Conservation (phyloP, 805 yeast genomes). For the Limtongia smithiae region DNA sequence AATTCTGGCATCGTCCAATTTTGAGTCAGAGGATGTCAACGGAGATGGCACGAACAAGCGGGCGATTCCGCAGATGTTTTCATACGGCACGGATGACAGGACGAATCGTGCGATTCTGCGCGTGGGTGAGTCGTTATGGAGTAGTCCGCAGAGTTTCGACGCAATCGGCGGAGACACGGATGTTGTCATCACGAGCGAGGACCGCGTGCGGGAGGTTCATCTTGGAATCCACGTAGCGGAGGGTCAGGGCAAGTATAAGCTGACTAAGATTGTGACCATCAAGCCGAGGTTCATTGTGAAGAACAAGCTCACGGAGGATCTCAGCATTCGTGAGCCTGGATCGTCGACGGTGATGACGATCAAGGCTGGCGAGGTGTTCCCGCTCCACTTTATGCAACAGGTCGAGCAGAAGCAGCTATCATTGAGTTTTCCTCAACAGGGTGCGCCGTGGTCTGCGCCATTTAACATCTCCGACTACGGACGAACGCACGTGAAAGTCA, state of each 20-base stretch:
- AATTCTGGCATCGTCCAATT: slow-evolving; percentile 49
- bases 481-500: slow-evolving; percentile 66
- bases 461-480: slow-evolving; percentile 83
- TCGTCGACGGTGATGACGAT: slow-evolving; percentile 44
- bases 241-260: slow-evolving; percentile 78
- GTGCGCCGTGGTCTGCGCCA: slow-evolving; percentile 55
- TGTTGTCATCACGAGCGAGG: slow-evolving; percentile 40
- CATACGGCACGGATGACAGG: slow-evolving; percentile 63
- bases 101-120: slow-evolving; percentile 63
- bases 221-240: slow-evolving; percentile 73
- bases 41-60: slow-evolving; percentile 31
- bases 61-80: slow-evolving; percentile 71
- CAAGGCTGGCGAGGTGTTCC: slow-evolving; percentile 32
- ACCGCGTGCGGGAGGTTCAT: slow-evolving; percentile 52
- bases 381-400: slow-evolving; percentile 53
- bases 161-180: slow-evolving; percentile 82
- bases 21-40: slow-evolving; percentile 9
- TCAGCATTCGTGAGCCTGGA: slow-evolving; percentile 67
- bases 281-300: slow-evolving; percentile 78
- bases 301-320: slow-evolving; percentile 54
- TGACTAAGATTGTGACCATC: slow-evolving; percentile 72
- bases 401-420: slow-evolving; percentile 55
- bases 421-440: slow-evolving; percentile 49
- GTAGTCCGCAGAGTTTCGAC: slow-evolving; percentile 75
- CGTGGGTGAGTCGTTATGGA: slow-evolving; percentile 67